A percentile compares a stretch with the other conserved stretches of the same genome.
Evolutionary conservation across 768 basidiomycete species (phyloP).

Genomic region (Podaxis sp.): DNA sequence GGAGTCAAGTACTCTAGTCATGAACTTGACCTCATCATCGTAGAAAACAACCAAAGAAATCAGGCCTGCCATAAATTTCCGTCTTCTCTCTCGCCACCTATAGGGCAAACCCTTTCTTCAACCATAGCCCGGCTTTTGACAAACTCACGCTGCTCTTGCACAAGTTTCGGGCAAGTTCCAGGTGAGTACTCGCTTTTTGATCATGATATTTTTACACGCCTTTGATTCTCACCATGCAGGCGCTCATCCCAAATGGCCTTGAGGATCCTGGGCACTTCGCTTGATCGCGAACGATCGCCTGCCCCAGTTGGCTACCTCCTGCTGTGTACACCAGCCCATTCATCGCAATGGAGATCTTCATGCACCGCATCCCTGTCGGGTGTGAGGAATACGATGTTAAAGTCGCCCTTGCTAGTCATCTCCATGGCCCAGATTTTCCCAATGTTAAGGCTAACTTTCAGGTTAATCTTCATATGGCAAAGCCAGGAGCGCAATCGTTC

Average conservation of each 20-base stretch:
- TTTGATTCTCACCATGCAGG: not conserved
- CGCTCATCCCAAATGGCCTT: not conserved
- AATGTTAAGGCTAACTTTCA: slow-evolving; percentile 44
- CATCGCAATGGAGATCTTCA: slow-evolving; percentile 33
- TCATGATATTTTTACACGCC: not conserved
- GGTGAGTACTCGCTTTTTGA: not conserved
- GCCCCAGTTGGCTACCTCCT: not conserved
- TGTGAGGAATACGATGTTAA: slow-evolving; percentile 25
- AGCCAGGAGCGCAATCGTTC: slow-evolving; percentile 28
- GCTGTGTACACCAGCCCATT: not conserved
- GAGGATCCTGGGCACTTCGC: not conserved
- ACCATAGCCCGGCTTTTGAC: too few relatives aligned
- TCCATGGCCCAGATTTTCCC: slow-evolving; percentile 41
- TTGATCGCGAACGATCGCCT: not conserved
- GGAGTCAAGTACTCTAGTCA: too few relatives aligned
- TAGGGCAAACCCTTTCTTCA: too few relatives aligned
- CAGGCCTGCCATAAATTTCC: too few relatives aligned
- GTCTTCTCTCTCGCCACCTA: too few relatives aligned
- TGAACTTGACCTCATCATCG: too few relatives aligned
- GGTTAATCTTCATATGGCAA: slow-evolving; percentile 36
- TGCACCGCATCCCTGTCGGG: slow-evolving; percentile 29
- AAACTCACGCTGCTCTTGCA: too few relatives aligned
- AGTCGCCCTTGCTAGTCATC: slow-evolving; percentile 33
- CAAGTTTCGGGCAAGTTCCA: not conserved
- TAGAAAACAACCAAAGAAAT: too few relatives aligned